Conservation (phyloP, 805 yeast species). For the Wickerhamiella galacta region DNA sequence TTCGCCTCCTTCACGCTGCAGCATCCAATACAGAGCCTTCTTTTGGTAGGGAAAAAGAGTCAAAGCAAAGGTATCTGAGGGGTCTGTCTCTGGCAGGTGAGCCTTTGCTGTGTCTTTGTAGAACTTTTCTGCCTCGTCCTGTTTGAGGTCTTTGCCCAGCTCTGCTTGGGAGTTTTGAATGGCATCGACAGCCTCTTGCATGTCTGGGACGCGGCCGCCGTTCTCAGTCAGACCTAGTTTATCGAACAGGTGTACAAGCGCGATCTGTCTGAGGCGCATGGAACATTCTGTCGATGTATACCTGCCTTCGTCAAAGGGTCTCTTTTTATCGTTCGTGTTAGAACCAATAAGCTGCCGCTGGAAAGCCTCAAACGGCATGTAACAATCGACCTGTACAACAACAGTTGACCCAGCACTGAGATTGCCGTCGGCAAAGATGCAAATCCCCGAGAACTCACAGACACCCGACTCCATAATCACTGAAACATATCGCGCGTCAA, state of each 20-base stretch:
- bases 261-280: slow-evolving; percentile 36
- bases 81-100: slow-evolving; percentile 45
- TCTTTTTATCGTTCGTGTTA: slow-evolving; percentile 3
- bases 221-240: slow-evolving; percentile 22
- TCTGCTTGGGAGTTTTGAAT: slow-evolving; percentile 3
- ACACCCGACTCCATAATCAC: slow-evolving; percentile 44
- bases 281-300: slow-evolving; percentile 40
- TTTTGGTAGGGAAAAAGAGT: slow-evolving; percentile 61
- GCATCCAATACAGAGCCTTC: slow-evolving; percentile 80
- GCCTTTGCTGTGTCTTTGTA: slow-evolving; percentile 39
- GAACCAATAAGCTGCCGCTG: slow-evolving; percentile 8
- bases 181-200: slow-evolving; percentile 5
- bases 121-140: slow-evolving; percentile 26
- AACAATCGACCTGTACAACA: slow-evolving; percentile 52
- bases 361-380: slow-evolving; percentile 27
- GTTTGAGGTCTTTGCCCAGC: slow-evolving; percentile 13
- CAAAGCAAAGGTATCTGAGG: slow-evolving; percentile 38
- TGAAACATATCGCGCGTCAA: slow-evolving; percentile 44
- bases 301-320: slow-evolving; percentile 18
- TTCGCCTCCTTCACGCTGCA: slow-evolving; percentile 57
- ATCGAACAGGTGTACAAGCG: slow-evolving; percentile 39
- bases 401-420: slow-evolving; percentile 65
- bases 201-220: slow-evolving; percentile 3
- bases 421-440: slow-evolving; percentile 41
- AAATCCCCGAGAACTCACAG: slow-evolving; percentile 37